phyloP scores from a whole-genome alignment of 2,329 filamentous ascomycete species.

The Neurospora sp. region DNA sequence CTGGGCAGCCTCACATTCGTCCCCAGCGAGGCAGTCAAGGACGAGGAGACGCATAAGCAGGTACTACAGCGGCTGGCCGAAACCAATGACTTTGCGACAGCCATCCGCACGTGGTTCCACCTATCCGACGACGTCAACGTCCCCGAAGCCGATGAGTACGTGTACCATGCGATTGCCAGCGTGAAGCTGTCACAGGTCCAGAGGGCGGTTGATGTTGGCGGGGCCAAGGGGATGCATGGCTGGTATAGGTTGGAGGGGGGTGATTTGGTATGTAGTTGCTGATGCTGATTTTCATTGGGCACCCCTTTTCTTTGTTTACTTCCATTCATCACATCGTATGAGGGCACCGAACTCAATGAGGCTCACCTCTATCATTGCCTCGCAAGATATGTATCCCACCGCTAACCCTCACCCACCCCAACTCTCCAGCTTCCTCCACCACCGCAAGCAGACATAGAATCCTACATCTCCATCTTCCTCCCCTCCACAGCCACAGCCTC shows the following conservation, averaged over 20 bases:
- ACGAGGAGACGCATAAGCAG: slow-evolving; percentile 27
- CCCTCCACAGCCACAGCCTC: slow-evolving; percentile 49
- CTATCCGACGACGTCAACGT: slow-evolving; percentile 25
- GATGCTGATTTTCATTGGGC: slow-evolving; percentile 2
- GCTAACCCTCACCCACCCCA: slow-evolving; percentile 1
- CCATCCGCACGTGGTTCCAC: slow-evolving; percentile 33
- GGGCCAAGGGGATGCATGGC: slow-evolving; percentile 34
- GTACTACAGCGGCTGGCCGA: slow-evolving; percentile 28
- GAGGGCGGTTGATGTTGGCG: slow-evolving; percentile 32
- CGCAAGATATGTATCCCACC: background rate
- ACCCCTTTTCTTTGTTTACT: slow-evolving; percentile 1
- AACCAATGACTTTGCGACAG: slow-evolving; percentile 31
- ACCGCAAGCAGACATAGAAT: slow-evolving; percentile 46
- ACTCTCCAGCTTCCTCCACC: slow-evolving; percentile 33
- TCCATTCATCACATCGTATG: background rate
- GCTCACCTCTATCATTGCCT: background rate
- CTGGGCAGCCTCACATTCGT: slow-evolving; percentile 34
- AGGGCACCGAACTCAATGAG: background rate
- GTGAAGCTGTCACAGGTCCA: slow-evolving; percentile 40
- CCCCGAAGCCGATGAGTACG: slow-evolving; percentile 29
- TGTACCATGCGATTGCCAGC: slow-evolving; percentile 41
- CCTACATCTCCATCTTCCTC: slow-evolving; percentile 58
- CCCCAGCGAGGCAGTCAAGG: slow-evolving; percentile 29
- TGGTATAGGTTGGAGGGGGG: slow-evolving; percentile 31
- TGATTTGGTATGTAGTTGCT: slow-evolving; percentile 1